Evolutionary conservation across 306 rosid species (phyloP).

Genomic region (Acacia acuminata): DNA sequence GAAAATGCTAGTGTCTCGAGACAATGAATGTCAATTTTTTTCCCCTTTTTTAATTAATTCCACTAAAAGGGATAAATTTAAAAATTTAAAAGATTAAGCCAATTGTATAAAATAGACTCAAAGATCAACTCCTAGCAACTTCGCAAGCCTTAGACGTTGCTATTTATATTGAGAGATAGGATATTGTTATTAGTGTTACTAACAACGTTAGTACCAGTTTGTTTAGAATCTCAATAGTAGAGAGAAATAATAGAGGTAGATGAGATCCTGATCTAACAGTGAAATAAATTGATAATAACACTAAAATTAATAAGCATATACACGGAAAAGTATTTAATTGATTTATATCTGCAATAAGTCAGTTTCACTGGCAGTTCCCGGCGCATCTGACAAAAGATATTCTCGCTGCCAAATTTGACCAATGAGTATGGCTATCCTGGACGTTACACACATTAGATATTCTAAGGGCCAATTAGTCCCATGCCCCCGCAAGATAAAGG

Average conservation of each 20-base stretch:
- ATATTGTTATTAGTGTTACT: no score
- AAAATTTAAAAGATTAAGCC: not conserved
- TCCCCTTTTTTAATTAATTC: not conserved
- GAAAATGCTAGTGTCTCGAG: not conserved
- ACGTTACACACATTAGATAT: not conserved
- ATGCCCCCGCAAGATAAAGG: not conserved
- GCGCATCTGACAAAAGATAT: not conserved
- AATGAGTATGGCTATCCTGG: not conserved
- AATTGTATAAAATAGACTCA: not conserved
- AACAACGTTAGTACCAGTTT: no score
- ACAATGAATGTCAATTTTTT: not conserved
- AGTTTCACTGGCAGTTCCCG: not conserved
- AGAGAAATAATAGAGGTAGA: no score
- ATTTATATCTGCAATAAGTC: not conserved
- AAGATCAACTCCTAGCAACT: not conserved
- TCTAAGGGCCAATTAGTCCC: not conserved
- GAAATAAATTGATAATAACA: no score
- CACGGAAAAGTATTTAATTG: not conserved
- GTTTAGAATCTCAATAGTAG: no score
- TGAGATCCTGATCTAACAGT: no score
- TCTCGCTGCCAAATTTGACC: not conserved
- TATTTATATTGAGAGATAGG: not conserved
- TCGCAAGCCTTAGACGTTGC: not conserved
- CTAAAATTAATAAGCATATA: not conserved
- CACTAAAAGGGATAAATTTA: not conserved